Evolutionary conservation across 495 filamentous ascomycete genomes (phyloP), one percentile per base, ranked within the genome.

Genomic region (Barbatosphaeria neglecta): DNA sequence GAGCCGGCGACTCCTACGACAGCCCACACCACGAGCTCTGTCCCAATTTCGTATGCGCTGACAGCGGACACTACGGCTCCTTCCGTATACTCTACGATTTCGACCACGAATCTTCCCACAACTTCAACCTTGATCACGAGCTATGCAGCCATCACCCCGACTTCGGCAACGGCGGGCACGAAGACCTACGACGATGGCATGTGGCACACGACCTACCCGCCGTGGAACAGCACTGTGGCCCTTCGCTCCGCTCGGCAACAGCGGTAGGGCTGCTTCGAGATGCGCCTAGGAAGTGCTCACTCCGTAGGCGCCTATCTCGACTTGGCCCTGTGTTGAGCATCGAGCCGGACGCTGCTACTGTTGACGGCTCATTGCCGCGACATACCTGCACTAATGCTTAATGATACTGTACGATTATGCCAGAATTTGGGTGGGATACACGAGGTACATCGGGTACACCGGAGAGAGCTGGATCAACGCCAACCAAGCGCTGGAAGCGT

Each of bases 131-230:
- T 44, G 13, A 37, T 18, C 22, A 52, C 56, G 20, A 56, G 50
- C 28, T 55, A 41, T 18, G 28, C 33, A 18, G 48, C 59, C 10
- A 10, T 44, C 22, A 45, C 33, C 52, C 23, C 39, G 3, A 22
- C 39, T 11, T 22, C 39, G 13, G 24, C 48, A 52, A 52, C 45
- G 20, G 24, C 20, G n/a, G 24, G 39, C 40, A 54, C 55, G 7
- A 59, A 39, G 37, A 53, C 45, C n/a, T 54, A 60, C 37, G 59
- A 62, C 22, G 42, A 62, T 25, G 61, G 61, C 27, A 49, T 37
- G n/a, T 64, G 59, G 63, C 61, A 66, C 41, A 64, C 63, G 22
- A 51, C 60, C 3, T 66, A 66, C 27, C 57, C 58, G n/a, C 16
- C 60, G 8, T 64, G 61, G 61, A 64, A 64, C 40, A 57, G 52